Evolutionary conservation across 768 basidiomycete genomes (phyloP).

Genomic region (Tephrocybe sp.): DNA sequence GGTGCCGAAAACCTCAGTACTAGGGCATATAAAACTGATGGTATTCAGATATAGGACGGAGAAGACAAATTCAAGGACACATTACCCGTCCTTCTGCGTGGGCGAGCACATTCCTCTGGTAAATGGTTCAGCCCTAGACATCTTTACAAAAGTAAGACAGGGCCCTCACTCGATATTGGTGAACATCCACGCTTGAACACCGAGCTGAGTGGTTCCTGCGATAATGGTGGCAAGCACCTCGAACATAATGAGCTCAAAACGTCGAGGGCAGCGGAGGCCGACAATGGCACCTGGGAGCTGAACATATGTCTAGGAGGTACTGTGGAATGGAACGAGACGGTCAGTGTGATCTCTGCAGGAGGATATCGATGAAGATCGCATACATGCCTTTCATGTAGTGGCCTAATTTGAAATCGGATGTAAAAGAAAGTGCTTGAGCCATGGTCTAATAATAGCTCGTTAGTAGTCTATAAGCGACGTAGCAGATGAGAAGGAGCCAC

Average conservation of each 20-base stretch:
- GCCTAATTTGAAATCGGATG: slow-evolving; percentile 77
- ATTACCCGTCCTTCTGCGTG: slow-evolving; percentile 43
- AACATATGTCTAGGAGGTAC: slow-evolving; percentile 64
- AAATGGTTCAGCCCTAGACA: not conserved
- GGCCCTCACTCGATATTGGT: slow-evolving; percentile 40
- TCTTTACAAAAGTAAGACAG: not conserved
- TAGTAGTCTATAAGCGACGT: not conserved
- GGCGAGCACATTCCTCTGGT: slow-evolving; percentile 46
- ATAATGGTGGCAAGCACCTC: slow-evolving; percentile 57
- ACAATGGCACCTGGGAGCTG: slow-evolving; percentile 7
- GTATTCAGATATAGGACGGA: not conserved
- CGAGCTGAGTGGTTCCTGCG: slow-evolving; percentile 66
- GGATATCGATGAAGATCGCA: too few species aligned
- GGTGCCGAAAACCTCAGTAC: slow-evolving; percentile 52
- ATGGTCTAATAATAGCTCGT: slow-evolving; percentile 37
- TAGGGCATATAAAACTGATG: slow-evolving; percentile 49
- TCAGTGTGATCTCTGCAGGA: not conserved
- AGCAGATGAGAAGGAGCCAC: slow-evolving; percentile 11
- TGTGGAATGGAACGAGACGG: too few species aligned
- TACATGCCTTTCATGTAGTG: slow-evolving; percentile 60
- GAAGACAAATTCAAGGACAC: slow-evolving; percentile 2
- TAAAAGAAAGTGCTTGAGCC: slow-evolving; percentile 63
- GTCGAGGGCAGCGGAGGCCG: not conserved
- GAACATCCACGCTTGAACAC: slow-evolving; percentile 69
- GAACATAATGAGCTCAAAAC: too few species aligned